These are phyloP conservation scores for Aspergillus sp. DNA, from an alignment of 2,329 filamentous ascomycete genomes.

Conservation along the genomic window DNA sequence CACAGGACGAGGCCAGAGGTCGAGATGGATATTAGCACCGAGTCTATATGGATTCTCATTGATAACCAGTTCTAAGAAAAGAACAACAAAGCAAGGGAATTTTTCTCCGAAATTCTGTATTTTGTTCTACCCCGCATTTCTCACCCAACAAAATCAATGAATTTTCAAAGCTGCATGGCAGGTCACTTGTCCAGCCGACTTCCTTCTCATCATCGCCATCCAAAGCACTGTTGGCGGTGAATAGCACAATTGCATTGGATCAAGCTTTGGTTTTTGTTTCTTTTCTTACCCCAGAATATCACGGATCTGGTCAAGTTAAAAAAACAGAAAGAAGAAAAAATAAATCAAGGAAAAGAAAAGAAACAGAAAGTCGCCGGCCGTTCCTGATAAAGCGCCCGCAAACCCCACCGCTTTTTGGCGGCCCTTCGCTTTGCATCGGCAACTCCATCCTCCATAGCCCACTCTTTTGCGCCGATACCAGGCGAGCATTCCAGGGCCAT, in stretches of 20 bases:
- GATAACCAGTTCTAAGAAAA: not conserved
- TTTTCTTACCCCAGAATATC: not conserved
- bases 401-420: conserved; percentile 31
- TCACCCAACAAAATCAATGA: not conserved
- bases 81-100: not conserved
- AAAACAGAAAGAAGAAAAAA: not conserved
- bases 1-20: too few relatives aligned
- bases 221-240: too few relatives aligned
- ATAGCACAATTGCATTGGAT: too few relatives aligned
- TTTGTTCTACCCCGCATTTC: conserved; percentile 24
- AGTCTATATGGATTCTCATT: too few relatives aligned
- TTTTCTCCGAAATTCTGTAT: not conserved
- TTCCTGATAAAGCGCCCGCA: conserved; percentile 13
- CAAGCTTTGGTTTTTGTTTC: not conserved
- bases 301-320: not conserved
- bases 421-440: conserved; percentile 39
- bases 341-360: not conserved
- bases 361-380: conserved; percentile 8
- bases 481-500: too few relatives aligned
- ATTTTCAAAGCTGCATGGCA: too few relatives aligned
- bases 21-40: too few relatives aligned
- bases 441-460: conserved; percentile 10
- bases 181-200: too few relatives aligned
- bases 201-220: too few relatives aligned
- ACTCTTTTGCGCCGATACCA: too few relatives aligned